phyloP scores from a whole-genome alignment of 1,284 basidiomycete species.

The Golubevia sp. region DNA sequence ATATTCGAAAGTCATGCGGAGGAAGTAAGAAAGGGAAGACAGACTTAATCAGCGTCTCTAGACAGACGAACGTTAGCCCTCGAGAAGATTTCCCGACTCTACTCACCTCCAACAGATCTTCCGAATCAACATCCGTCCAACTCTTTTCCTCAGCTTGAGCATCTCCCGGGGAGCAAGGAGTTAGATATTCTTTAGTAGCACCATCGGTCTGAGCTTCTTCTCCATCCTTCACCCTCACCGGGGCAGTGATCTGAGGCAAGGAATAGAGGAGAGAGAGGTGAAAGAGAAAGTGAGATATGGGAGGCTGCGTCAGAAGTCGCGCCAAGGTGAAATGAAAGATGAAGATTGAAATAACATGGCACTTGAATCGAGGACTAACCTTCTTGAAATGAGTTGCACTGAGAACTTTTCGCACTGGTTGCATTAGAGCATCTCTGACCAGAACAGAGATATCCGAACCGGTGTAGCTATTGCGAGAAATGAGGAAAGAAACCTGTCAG shows the following conservation, averaged over 20 bases:
- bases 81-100: background rate
- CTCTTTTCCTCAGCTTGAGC: slow-evolving; percentile 46
- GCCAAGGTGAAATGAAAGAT: background rate
- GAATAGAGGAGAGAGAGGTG: background rate
- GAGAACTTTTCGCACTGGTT: slow-evolving; percentile 57
- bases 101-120: slow-evolving; percentile 40
- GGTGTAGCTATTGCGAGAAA: slow-evolving; percentile 25
- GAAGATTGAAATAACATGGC: too few species aligned
- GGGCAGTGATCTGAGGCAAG: slow-evolving; percentile 27
- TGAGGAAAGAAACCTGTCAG: background rate
- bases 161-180: slow-evolving; percentile 50
- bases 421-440: slow-evolving; percentile 59
- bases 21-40: background rate
- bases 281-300: background rate
- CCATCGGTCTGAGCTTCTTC: slow-evolving; percentile 21
- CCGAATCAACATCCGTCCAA: slow-evolving; percentile 53
- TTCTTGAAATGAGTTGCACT: slow-evolving; percentile 59
- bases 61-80: background rate
- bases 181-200: slow-evolving; percentile 35
- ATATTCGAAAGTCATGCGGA: background rate
- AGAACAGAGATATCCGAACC: slow-evolving; percentile 58
- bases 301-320: background rate
- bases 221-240: slow-evolving; percentile 26
- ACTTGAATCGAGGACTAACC: slow-evolving; percentile 2
- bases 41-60: background rate